Conservation (phyloP, 768 basidiomycete species). For the Candolleomyces efflorescens region DNA sequence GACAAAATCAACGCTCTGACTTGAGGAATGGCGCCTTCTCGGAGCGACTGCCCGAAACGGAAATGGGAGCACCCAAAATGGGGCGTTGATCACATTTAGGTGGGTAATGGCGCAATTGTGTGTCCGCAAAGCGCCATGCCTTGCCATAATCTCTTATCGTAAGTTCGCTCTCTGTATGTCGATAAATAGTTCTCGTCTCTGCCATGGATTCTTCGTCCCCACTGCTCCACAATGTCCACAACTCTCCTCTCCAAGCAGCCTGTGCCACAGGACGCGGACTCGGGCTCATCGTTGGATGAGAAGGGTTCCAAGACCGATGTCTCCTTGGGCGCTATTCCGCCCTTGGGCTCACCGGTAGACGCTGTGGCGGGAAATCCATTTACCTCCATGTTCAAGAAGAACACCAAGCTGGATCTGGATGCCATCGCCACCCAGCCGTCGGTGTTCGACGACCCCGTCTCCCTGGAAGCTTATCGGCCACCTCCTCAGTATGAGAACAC, state of each 20-base stretch:
- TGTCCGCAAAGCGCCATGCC: conserved; percentile 13
- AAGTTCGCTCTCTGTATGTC: background rate
- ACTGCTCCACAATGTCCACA: conserved; percentile 3
- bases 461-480: conserved; percentile 47
- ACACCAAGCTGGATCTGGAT: conserved; percentile 35
- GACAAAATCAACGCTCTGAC: background rate
- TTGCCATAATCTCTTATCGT: background rate
- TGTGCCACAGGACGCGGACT: background rate
- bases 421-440: conserved; percentile 57
- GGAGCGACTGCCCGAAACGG: background rate
- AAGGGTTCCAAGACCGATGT: conserved; percentile 5
- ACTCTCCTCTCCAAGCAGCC: conserved; percentile 6
- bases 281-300: conserved; percentile 15
- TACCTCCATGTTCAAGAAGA: conserved; percentile 24
- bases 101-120: conserved; percentile 12
- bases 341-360: conserved; percentile 29
- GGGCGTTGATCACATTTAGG: conserved; percentile 3
- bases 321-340: conserved; percentile 16
- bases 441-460: conserved; percentile 55
- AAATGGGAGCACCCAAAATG: background rate
- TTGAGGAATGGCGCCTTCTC: background rate
- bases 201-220: background rate
- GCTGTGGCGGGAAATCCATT: conserved; percentile 18
- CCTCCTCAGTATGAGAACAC: conserved; percentile 54
- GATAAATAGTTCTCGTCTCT: conserved; percentile 5